phyloP scores from a whole-genome alignment of 2,329 filamentous ascomycete species.

The Mycosphaerella arachidis region DNA sequence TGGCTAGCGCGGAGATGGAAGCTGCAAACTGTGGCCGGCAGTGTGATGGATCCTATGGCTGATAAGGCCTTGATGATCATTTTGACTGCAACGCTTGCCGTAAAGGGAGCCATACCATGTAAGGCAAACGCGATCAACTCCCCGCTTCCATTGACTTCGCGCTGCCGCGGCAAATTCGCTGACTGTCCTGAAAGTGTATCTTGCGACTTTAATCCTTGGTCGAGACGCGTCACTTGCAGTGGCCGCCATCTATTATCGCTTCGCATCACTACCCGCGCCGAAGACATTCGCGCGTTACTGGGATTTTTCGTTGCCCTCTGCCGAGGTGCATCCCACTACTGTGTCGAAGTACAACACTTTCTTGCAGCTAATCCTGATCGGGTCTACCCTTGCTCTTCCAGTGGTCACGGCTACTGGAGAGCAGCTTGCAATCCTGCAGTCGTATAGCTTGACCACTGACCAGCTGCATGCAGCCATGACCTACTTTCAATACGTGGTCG shows the following conservation, averaged over 20 bases:
- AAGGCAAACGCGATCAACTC: conserved; percentile 32
- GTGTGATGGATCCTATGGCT: conserved; percentile 92
- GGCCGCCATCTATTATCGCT: conserved; percentile 90
- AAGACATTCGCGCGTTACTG: conserved; percentile 92
- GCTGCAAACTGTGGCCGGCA: conserved; percentile 87
- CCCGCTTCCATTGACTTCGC: conserved; percentile 5
- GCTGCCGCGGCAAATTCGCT: conserved; percentile 10
- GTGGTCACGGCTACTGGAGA: conserved; percentile 48
- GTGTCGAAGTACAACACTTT: conserved; percentile 92
- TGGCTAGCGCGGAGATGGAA: conserved; percentile 88
- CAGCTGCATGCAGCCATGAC: conserved; percentile 34
- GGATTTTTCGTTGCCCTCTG: conserved; percentile 90
- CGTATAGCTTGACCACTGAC: conserved; percentile 17
- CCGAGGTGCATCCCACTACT: conserved; percentile 75
- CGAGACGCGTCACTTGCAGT: conserved; percentile 79
- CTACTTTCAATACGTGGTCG: conserved; percentile 69
- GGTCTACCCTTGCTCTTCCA: conserved; percentile 75
- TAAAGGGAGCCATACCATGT: conserved; percentile 78
- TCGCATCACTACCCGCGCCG: conserved; percentile 86
- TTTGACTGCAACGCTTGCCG: conserved; percentile 75
- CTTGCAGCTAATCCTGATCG: conserved; percentile 80
- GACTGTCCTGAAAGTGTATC: conserved; percentile 58
- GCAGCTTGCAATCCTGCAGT: conserved; percentile 22
- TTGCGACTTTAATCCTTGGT: conserved; percentile 85
- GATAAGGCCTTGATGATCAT: conserved; percentile 97